phyloP scores from a whole-genome alignment of 805 yeast genomes.

The Kodamaea laetipori region DNA sequence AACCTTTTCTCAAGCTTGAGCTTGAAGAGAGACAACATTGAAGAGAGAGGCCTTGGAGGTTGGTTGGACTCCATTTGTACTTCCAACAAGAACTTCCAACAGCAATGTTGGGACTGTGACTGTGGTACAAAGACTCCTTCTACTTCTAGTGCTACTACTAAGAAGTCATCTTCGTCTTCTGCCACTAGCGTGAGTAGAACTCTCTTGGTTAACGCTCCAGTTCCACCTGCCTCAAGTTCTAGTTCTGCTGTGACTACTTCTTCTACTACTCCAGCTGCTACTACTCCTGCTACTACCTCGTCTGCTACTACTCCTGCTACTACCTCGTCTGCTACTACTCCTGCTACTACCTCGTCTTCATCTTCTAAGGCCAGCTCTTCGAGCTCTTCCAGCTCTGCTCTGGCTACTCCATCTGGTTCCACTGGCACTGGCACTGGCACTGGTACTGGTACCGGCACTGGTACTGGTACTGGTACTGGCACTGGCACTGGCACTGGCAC shows the following conservation, averaged over 20 bases:
- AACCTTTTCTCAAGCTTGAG: conserved; percentile 8
- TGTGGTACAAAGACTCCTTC: conserved; percentile 12
- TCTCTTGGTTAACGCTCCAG: no score
- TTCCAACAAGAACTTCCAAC: conserved; percentile 6
- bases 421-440: no score
- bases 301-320: conserved; percentile 5
- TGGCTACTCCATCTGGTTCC: conserved; percentile 2
- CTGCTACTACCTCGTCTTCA: conserved; percentile 1
- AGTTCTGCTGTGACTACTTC: conserved; percentile 4
- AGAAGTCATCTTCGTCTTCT: background rate
- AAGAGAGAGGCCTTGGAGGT: conserved; percentile 2
- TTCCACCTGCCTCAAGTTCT: conserved; percentile 7
- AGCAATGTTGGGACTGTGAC: conserved; percentile 19
- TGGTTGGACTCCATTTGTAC: conserved; percentile 9
- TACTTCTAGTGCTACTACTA: background rate
- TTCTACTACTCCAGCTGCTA: conserved; percentile 7
- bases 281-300: conserved; percentile 6
- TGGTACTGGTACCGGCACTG: background rate
- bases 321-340: background rate
- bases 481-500: no score
- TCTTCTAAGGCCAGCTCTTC: conserved; percentile 7
- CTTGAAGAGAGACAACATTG: conserved; percentile 13
- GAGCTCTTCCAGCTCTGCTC: conserved; percentile 5
- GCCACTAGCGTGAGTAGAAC: no score
- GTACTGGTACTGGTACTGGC: background rate